phyloP scores from a whole-genome alignment of 495 filamentous ascomycete species.

The Chlorociboria aeruginascens region DNA sequence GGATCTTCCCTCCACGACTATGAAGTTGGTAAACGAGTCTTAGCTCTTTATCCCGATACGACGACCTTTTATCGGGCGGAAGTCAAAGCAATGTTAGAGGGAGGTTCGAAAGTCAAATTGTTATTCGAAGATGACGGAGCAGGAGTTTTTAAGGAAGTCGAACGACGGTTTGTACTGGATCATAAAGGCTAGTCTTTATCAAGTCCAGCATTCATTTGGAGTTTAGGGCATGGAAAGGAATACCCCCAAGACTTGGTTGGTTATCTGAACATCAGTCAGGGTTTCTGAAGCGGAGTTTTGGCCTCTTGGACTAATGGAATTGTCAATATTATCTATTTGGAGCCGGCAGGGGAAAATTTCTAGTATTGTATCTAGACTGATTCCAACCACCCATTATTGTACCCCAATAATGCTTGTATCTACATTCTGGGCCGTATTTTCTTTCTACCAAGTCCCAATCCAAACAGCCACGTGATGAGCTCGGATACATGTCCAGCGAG shows the following conservation, averaged over 20 bases:
- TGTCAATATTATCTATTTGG: no score
- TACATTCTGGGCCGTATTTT: no score
- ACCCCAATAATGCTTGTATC: no score
- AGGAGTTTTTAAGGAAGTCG: constrained; percentile 65
- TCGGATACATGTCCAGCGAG: no score
- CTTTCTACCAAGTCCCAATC: no score
- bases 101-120: constrained; percentile 39
- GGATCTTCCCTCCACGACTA: constrained; percentile 52
- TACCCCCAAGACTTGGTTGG: neutral
- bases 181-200: constrained; percentile 26
- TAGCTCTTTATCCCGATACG: constrained; percentile 80
- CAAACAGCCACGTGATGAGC: no score
- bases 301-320: no score
- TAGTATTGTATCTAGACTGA: no score
- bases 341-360: no score
- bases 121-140: constrained; percentile 84
- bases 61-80: constrained; percentile 97
- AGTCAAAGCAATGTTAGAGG: constrained; percentile 59
- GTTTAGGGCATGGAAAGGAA: neutral
- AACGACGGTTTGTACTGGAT: constrained; percentile 68
- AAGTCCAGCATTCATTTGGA: neutral
- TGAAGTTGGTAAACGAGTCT: constrained; percentile 63
- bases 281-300: no score
- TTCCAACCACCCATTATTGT: no score
- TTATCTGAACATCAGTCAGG: no score